A percentile compares a stretch with the other conserved stretches of the same genome.
These are phyloP conservation scores for Plasmopara viticola DNA, from an alignment of 352 stramenopile species.

Conservation along the genomic window DNA sequence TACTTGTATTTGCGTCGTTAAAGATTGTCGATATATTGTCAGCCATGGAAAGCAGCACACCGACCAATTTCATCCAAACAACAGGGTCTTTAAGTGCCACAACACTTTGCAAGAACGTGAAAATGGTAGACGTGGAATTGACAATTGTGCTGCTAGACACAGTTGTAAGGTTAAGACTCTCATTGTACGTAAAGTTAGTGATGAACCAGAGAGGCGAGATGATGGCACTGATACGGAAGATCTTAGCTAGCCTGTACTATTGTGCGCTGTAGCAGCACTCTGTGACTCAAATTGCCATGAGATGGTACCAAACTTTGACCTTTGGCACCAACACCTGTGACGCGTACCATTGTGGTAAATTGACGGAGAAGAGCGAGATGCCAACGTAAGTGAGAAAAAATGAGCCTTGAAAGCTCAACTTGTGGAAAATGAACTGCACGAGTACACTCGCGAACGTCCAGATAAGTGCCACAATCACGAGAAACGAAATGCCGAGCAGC, in stretches of 20 bases:
- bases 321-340: constrained; percentile 46
- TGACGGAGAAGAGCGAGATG: constrained; percentile 81
- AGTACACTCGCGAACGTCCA: constrained; percentile 83
- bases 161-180: constrained; percentile 85
- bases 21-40: constrained; percentile 84
- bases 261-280: constrained; percentile 25
- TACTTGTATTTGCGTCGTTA: constrained; percentile 42
- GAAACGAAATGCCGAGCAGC: constrained; percentile 65
- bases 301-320: constrained; percentile 32
- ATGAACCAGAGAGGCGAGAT: constrained; percentile 93
- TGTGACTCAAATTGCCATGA: constrained; percentile 33
- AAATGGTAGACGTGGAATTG: constrained; percentile 89
- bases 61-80: constrained; percentile 70
- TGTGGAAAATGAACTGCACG: constrained; percentile 86
- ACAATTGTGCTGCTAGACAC: constrained; percentile 94
- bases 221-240: constrained; percentile 48
- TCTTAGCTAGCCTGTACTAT: constrained; percentile 39
- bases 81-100: constrained; percentile 74
- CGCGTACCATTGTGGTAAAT: constrained; percentile 71
- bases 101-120: constrained; percentile 91
- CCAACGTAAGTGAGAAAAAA: constrained; percentile 89
- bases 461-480: constrained; percentile 70
- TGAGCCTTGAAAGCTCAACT: constrained; percentile 76
- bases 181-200: constrained; percentile 93
- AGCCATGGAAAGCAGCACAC: constrained; percentile 81